Percentiles rank a stretch among this genome's conserved stretches.
phyloP scores from a whole-genome alignment of 2,329 filamentous ascomycete species.

The Sclerotinia subarctica region DNA sequence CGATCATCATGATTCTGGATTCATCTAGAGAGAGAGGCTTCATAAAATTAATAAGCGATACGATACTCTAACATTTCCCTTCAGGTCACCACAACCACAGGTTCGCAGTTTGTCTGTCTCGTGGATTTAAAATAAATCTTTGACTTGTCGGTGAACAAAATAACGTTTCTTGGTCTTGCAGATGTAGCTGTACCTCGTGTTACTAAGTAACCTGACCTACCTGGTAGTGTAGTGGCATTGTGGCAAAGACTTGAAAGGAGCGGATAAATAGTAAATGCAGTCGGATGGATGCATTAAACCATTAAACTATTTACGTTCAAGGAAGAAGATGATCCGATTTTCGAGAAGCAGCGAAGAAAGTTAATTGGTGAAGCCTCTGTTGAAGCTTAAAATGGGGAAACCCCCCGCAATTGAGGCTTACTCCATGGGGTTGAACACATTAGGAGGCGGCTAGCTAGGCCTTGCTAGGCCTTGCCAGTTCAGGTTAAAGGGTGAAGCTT shows the following conservation, averaged over 20 bases:
- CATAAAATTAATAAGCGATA: not conserved
- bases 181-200: not conserved
- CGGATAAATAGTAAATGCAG: not conserved
- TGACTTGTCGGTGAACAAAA: not conserved
- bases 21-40: not conserved
- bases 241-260: not conserved
- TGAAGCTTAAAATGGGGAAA: not conserved
- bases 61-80: not conserved
- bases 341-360: not conserved
- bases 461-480: not conserved
- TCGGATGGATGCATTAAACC: not conserved
- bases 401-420: constrained; percentile 13
- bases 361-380: not conserved
- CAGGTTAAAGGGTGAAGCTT: not conserved
- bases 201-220: not conserved
- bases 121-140: not conserved
- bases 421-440: constrained; percentile 6
- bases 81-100: not conserved
- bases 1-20: not conserved
- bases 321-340: constrained; percentile 16
- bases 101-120: not conserved
- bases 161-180: not conserved
- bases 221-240: not conserved
- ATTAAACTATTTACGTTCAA: constrained; percentile 12
- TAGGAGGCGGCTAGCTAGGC: not conserved